Conservation (phyloP, 768 basidiomycete genomes). For the Suillus paluster region DNA sequence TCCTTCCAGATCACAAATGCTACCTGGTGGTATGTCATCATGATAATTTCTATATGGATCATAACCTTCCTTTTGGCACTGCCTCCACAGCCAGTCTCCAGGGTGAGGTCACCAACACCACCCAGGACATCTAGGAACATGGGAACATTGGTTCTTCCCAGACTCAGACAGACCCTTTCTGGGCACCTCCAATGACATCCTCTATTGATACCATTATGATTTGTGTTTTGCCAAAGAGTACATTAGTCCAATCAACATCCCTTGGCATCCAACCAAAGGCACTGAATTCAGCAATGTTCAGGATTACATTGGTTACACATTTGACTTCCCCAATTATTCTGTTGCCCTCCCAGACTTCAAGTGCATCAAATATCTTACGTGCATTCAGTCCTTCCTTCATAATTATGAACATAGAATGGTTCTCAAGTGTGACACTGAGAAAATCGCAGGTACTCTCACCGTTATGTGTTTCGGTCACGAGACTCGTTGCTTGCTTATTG, state of each 20-base stretch:
- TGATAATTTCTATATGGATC: constrained; percentile 23
- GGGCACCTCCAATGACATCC: background rate
- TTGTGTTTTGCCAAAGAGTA: background rate
- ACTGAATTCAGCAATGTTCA: constrained; percentile 23
- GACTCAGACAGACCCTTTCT: background rate
- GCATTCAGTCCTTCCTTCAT: no score
- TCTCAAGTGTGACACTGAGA: no score
- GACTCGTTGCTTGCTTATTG: no score
- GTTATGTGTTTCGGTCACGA: no score
- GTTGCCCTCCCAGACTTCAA: constrained; percentile 39
- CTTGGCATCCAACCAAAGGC: constrained; percentile 26
- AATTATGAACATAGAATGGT: no score
- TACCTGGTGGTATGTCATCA: constrained; percentile 9
- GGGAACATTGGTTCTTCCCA: constrained; percentile 18
- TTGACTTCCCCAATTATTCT: constrained; percentile 25
- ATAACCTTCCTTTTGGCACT: no score
- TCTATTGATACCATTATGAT: background rate
- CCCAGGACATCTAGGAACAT: constrained; percentile 27
- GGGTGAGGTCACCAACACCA: constrained; percentile 20
- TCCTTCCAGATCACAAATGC: background rate
- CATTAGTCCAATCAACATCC: constrained; percentile 22
- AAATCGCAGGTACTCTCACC: no score
- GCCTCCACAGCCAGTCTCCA: constrained; percentile 9
- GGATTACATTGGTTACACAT: constrained; percentile 36
- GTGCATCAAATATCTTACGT: constrained; percentile 25